Percentiles rank a stretch among this genome's conserved stretches.
These are phyloP conservation scores for Beauveria scarabaeidicola DNA, from an alignment of 2,329 filamentous ascomycete genomes.

Conservation along the genomic window DNA sequence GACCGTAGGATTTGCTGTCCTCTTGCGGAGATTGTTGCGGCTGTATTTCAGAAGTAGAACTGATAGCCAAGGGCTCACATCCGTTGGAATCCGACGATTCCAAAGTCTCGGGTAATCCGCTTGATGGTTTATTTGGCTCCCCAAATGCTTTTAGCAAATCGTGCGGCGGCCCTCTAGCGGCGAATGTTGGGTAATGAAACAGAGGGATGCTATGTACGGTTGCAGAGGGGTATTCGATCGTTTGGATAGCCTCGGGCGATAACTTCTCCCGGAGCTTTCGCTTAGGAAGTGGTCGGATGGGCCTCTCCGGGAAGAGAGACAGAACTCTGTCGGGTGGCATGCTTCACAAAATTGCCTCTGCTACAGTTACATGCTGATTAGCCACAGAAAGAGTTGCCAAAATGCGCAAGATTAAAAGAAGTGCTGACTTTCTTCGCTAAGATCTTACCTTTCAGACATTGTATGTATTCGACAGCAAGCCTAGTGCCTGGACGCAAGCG, in stretches of 20 bases:
- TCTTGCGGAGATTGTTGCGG: background rate
- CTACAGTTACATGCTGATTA: conserved; percentile 16
- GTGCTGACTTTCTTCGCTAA: conserved; percentile 5
- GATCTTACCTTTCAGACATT: conserved; percentile 37
- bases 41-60: background rate
- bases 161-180: conserved; percentile 34
- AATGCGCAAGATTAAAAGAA: background rate
- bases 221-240: conserved; percentile 73
- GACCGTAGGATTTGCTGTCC: background rate
- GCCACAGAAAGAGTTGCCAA: conserved; percentile 15
- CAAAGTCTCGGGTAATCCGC: background rate
- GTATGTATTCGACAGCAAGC: conserved; percentile 17
- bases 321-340: conserved; percentile 71
- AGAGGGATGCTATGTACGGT: conserved; percentile 63
- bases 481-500: conserved; percentile 17
- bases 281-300: conserved; percentile 87
- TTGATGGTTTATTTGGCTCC: background rate
- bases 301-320: conserved; percentile 75
- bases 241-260: conserved; percentile 73
- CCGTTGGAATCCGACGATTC: background rate
- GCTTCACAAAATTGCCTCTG: conserved; percentile 29
- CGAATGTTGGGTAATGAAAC: conserved; percentile 54
- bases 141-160: background rate
- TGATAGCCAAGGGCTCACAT: background rate
- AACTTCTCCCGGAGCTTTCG: conserved; percentile 80